Base-by-base conservation (phyloP, 352 stramenopile species). In the Pilasporangium apinafurcum region DNA sequence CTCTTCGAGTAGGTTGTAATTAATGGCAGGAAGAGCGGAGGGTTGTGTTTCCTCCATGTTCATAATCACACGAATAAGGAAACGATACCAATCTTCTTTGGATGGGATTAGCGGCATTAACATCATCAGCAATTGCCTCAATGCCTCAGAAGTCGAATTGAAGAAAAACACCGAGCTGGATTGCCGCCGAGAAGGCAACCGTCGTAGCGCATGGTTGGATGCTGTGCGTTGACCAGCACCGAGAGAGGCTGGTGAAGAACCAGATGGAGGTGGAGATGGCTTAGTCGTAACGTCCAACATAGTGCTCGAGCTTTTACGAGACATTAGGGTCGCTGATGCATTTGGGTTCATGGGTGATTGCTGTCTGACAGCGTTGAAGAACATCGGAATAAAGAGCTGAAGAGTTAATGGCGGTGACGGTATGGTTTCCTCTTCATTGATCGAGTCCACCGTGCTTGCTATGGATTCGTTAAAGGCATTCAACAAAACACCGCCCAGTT, bases 401-500 rank as follows among this genome's bases (percentile, higher is more conserved):
- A 75, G 48, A 30, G 47, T 48, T 28, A 75, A 34, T 14, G 50
- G 46, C 20, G 61, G 54, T 4, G 53, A 56, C 14, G 24, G 8
- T 4, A 48, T 37, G 5, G 25, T 8, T 18, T 26, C 39, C 12
- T 4, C 20, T 6, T 16, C 25, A n/a, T 13, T 5, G 14, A 54
- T 16, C 3, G 30, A n/a, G 27, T 16, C 17, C 7, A 12, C 8
- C 5, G 7, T 2, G 5, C 17, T 8, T 3, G 6, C 9, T 8
- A 26, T 26, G 8, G 24, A 42, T 1, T 16, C 16, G 26, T 80
- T 84, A 39, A 81, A 64, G 9, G 56, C 44, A 20, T 61, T 82
- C 37, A 74, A 80, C 9, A 82, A 51, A 1, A 58, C 58, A 14
- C 55, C 57, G 27, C 65, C 71, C 1, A 65, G 37, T 3, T 48